phyloP scores from a whole-genome alignment of 148 eudicot species.

The Spergularia marina region DNA sequence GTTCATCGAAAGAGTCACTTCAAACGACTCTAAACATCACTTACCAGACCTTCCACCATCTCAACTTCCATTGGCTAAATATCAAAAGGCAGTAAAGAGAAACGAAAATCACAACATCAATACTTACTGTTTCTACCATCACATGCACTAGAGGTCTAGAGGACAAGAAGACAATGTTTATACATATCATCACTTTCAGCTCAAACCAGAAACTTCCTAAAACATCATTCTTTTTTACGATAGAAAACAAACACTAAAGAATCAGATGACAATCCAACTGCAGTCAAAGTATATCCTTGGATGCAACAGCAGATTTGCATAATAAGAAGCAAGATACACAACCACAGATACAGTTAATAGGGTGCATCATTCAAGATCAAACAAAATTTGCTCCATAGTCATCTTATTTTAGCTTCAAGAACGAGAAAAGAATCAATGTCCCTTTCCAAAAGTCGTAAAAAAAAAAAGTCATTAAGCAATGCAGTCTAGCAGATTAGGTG shows the following conservation, averaged over 20 bases:
- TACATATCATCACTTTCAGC: too few species aligned
- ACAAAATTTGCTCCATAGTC: too few species aligned
- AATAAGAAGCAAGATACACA: background rate
- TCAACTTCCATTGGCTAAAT: background rate
- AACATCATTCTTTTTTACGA: background rate
- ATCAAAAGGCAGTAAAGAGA: background rate
- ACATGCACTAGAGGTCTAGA: too few species aligned
- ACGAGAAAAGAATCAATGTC: background rate
- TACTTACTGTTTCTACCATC: too few species aligned
- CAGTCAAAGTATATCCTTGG: background rate
- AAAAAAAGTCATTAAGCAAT: background rate
- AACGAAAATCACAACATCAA: background rate
- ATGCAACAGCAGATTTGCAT: background rate
- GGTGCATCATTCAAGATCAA: background rate
- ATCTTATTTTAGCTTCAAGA: background rate
- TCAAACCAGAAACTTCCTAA: too few species aligned
- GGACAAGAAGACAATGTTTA: too few species aligned
- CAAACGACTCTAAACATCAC: background rate
- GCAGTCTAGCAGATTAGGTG: background rate
- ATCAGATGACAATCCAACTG: background rate
- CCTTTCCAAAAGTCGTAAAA: background rate
- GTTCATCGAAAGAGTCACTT: background rate
- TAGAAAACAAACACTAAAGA: background rate
- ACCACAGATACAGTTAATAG: background rate
- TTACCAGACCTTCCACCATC: background rate